Percentiles rank a stretch among this genome's conserved stretches.
Conservation (phyloP, 805 yeast genomes). For the Metschnikowia continentalis region DNA sequence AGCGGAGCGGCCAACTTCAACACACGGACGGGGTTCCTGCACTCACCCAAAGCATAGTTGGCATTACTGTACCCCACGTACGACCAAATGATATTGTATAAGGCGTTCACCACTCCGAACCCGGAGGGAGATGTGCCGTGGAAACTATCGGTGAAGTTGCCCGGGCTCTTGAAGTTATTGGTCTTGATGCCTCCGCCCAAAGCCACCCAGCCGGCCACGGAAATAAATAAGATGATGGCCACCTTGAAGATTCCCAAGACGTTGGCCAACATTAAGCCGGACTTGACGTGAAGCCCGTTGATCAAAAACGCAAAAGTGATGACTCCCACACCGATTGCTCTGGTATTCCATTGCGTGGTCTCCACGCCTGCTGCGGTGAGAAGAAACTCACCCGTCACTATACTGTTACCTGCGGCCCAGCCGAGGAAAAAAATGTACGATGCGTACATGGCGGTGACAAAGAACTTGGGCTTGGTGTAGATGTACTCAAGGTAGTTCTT, state of each 20-base stretch:
- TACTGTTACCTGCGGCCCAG: constrained; percentile 83
- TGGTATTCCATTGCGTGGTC: constrained; percentile 68
- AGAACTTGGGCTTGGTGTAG: constrained; percentile 62
- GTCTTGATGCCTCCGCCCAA: constrained; percentile 64
- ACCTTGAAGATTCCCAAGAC: constrained; percentile 69
- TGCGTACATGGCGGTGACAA: constrained; percentile 56
- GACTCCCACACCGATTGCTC: constrained; percentile 74
- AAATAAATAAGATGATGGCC: constrained; percentile 63
- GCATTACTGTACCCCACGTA: constrained; percentile 81
- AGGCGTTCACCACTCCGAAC: constrained; percentile 69
- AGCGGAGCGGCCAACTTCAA: constrained; percentile 71
- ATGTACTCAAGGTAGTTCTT: constrained; percentile 75
- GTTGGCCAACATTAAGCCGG: constrained; percentile 62
- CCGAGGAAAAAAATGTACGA: constrained; percentile 72
- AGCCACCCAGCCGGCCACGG: constrained; percentile 80
- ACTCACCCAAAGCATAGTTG: constrained; percentile 78
- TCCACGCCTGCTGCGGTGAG: constrained; percentile 69
- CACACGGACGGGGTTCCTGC: constrained; percentile 66
- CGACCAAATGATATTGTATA: constrained; percentile 82
- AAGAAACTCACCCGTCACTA: constrained; percentile 75
- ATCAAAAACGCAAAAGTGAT: constrained; percentile 65
- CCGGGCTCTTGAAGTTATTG: constrained; percentile 46
- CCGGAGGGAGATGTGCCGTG: constrained; percentile 52
- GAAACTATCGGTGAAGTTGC: constrained; percentile 58
- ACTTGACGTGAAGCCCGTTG: constrained; percentile 56